These are phyloP conservation scores for Ganoderma sinense DNA, from an alignment of 1,284 basidiomycete species.

Conservation along the genomic window DNA sequence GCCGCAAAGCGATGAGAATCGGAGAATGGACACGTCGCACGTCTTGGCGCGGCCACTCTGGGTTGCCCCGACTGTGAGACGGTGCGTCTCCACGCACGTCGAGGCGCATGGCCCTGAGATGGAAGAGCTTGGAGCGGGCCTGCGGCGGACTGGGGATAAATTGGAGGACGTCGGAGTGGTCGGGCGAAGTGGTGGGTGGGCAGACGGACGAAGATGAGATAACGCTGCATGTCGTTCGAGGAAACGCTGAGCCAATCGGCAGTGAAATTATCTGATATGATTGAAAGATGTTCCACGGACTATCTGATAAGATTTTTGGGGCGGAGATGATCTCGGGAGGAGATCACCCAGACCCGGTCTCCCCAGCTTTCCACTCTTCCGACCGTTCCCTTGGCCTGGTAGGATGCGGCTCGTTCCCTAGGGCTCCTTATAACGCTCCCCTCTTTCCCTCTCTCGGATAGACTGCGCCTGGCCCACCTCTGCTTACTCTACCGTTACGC, in stretches of 20 bases:
- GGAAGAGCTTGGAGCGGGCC: background rate
- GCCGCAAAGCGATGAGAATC: constrained; percentile 13
- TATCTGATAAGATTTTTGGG: constrained; percentile 31
- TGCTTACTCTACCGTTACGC: constrained; percentile 30
- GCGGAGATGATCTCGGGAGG: constrained; percentile 5
- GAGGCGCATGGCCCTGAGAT: constrained; percentile 7
- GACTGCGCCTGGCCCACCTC: constrained; percentile 22
- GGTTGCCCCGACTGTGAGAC: constrained; percentile 5
- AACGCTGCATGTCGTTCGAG: constrained; percentile 6
- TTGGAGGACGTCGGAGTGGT: background rate
- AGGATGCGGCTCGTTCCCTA: constrained; percentile 2
- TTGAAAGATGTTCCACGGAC: constrained; percentile 6
- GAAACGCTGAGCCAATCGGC: constrained; percentile 23
- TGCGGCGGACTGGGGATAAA: background rate
- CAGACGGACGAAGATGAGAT: background rate
- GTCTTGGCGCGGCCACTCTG: constrained; percentile 7
- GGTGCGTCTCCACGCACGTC: constrained; percentile 2
- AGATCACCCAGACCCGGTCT: constrained; percentile 9
- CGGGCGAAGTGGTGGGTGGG: background rate
- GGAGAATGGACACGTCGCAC: constrained; percentile 6
- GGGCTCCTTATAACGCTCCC: constrained; percentile 27
- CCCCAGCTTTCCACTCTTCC: constrained; percentile 4
- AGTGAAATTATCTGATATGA: constrained; percentile 31
- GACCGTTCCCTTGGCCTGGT: background rate
- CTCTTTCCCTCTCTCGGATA: constrained; percentile 25